Conservation (phyloP, 2,329 filamentous ascomycete species). For the Coniochaeta sp. region DNA sequence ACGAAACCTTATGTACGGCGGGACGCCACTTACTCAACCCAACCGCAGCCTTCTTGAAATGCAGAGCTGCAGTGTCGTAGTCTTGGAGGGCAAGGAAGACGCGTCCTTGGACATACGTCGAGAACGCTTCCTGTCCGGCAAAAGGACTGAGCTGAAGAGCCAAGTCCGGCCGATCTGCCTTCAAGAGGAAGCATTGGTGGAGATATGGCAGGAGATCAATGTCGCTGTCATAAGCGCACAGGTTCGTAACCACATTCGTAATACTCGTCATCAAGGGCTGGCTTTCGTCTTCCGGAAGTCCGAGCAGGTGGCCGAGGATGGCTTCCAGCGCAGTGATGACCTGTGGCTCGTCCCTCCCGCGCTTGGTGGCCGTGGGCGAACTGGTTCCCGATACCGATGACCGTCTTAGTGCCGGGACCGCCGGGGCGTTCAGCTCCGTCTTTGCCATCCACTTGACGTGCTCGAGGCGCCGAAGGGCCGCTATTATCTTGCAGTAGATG, state of each 20-base stretch:
- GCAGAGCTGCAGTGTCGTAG: constrained; percentile 61
- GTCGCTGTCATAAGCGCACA: constrained; percentile 58
- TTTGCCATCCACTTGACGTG: constrained; percentile 63
- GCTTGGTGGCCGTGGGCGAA: constrained; percentile 27
- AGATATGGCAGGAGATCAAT: constrained; percentile 55
- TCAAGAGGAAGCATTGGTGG: constrained; percentile 56
- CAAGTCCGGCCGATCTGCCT: constrained; percentile 51
- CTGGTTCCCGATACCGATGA: constrained; percentile 23
- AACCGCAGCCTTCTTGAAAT: constrained; percentile 78
- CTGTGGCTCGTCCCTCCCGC: constrained; percentile 35
- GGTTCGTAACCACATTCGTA: constrained; percentile 59
- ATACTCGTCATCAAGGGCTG: constrained; percentile 51
- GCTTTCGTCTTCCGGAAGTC: constrained; percentile 48
- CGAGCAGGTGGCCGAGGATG: constrained; percentile 56
- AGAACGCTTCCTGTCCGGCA: constrained; percentile 51
- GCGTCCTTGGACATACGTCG: constrained; percentile 78
- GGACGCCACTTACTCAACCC: constrained; percentile 61
- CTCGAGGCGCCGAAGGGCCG: constrained; percentile 65
- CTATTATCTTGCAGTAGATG: constrained; percentile 63
- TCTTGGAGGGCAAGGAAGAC: constrained; percentile 69
- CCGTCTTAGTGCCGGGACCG: constrained; percentile 27
- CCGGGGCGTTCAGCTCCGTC: constrained; percentile 46
- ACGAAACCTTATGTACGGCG: background rate
- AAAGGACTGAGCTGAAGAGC: constrained; percentile 51
- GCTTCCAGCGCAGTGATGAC: constrained; percentile 52